Percentiles rank a stretch among this genome's conserved stretches.
Evolutionary conservation across 2,329 filamentous ascomycete genomes (phyloP).

Genomic region (Neofusicoccum parvum): DNA sequence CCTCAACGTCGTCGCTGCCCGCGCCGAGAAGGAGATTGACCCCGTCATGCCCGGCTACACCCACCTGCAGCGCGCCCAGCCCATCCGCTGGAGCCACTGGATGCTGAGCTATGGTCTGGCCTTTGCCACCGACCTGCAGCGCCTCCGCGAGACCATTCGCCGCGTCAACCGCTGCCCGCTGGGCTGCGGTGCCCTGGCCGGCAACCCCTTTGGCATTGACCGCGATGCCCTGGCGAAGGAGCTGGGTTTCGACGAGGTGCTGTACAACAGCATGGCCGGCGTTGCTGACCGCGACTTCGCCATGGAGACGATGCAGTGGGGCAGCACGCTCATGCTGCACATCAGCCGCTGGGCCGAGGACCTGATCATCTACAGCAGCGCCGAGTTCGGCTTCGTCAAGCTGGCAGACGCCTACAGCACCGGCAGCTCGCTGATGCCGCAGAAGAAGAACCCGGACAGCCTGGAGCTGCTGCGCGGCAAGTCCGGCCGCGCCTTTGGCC

Average conservation of each 20-base stretch:
- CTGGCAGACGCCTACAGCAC: slow-evolving; percentile 80
- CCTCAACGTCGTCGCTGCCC: slow-evolving; percentile 66
- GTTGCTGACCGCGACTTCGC: slow-evolving; percentile 82
- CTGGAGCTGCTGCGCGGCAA: slow-evolving; percentile 78
- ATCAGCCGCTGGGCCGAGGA: slow-evolving; percentile 82
- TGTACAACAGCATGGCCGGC: slow-evolving; percentile 76
- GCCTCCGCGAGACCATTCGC: slow-evolving; percentile 70
- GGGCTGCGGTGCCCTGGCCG: slow-evolving; percentile 75
- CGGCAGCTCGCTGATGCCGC: slow-evolving; percentile 75
- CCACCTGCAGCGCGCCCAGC: slow-evolving; percentile 80
- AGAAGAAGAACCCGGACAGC: slow-evolving; percentile 82
- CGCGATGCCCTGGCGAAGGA: slow-evolving; percentile 77
- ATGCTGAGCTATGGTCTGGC: slow-evolving; percentile 73
- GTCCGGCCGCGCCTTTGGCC: slow-evolving; percentile 74
- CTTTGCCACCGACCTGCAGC: slow-evolving; percentile 74
- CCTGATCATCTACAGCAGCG: slow-evolving; percentile 77
- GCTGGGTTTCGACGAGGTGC: slow-evolving; percentile 74
- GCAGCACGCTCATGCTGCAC: slow-evolving; percentile 75
- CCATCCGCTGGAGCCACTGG: slow-evolving; percentile 81
- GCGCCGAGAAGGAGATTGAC: slow-evolving; percentile 75
- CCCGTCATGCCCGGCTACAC: slow-evolving; percentile 87
- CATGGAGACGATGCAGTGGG: slow-evolving; percentile 80
- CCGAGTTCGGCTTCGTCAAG: slow-evolving; percentile 75
- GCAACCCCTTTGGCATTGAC: slow-evolving; percentile 81
- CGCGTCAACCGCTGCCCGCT: slow-evolving; percentile 74